phyloP scores from a whole-genome alignment of 768 basidiomycete species.

The Pisolithus marmoratus region DNA sequence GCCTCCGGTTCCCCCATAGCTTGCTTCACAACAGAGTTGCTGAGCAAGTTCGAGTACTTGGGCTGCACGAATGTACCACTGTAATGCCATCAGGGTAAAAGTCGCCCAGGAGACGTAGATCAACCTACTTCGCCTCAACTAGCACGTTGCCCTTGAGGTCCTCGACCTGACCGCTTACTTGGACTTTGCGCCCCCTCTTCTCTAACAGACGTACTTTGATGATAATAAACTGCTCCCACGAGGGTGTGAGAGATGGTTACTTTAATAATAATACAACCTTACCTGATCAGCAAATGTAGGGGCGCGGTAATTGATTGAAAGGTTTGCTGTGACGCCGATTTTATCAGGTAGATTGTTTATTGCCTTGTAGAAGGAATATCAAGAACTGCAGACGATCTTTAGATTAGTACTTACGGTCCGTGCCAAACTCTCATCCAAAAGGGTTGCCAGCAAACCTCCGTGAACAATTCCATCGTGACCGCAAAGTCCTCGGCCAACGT shows the following conservation, averaged over 20 bases:
- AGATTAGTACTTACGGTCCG: slow-evolving; percentile 54
- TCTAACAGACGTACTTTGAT: slow-evolving; percentile 65
- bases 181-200: slow-evolving; percentile 71
- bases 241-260: background rate
- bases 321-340: slow-evolving; percentile 88
- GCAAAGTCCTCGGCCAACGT: slow-evolving; percentile 82
- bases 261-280: background rate
- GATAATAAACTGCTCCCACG: slow-evolving; percentile 63
- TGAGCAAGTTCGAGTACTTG: slow-evolving; percentile 74
- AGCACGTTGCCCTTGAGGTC: slow-evolving; percentile 76
- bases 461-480: slow-evolving; percentile 95
- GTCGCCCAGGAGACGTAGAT: background rate
- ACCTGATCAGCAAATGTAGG: slow-evolving; percentile 90
- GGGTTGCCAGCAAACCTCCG: slow-evolving; percentile 84
- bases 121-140: slow-evolving; percentile 72
- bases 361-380: slow-evolving; percentile 45
- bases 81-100: slow-evolving; percentile 1
- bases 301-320: slow-evolving; percentile 76
- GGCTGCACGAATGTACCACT: slow-evolving; percentile 88
- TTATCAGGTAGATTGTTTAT: slow-evolving; percentile 80
- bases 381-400: background rate
- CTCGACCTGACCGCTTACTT: slow-evolving; percentile 68
- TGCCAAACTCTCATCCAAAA: slow-evolving; percentile 81
- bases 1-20: slow-evolving; percentile 57
- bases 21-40: slow-evolving; percentile 51